Evolutionary conservation across 2,329 filamentous ascomycete genomes (phyloP).

Genomic region (Aspergillus felis): DNA sequence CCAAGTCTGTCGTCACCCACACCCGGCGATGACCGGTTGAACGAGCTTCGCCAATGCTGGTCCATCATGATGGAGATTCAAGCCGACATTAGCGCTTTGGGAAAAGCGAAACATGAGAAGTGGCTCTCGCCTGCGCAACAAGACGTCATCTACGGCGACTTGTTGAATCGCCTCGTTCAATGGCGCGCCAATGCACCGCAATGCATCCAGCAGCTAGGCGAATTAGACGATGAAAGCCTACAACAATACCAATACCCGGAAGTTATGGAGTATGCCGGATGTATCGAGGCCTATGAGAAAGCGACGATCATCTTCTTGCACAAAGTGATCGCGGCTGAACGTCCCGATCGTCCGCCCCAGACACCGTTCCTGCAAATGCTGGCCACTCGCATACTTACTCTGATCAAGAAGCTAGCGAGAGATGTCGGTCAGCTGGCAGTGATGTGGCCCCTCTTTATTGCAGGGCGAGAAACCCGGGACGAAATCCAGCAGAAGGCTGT

Average conservation of each 20-base stretch:
- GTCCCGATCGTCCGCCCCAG: slow-evolving; percentile 24
- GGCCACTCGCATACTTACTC: slow-evolving; percentile 25
- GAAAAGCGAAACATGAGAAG: slow-evolving; percentile 27
- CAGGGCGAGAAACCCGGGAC: slow-evolving; percentile 29
- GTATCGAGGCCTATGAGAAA: slow-evolving; percentile 36
- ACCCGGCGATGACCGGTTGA: slow-evolving; percentile 19
- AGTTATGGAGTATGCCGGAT: slow-evolving; percentile 33
- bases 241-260: slow-evolving; percentile 25
- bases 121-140: slow-evolving; percentile 27
- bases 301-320: slow-evolving; percentile 34
- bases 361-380: slow-evolving; percentile 25
- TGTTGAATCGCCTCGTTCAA: slow-evolving; percentile 24
- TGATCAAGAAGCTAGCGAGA: slow-evolving; percentile 29
- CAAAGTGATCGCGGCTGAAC: slow-evolving; percentile 28
- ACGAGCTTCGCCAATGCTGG: slow-evolving; percentile 29
- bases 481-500: slow-evolving; percentile 27
- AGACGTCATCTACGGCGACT: slow-evolving; percentile 26
- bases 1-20: slow-evolving; percentile 24
- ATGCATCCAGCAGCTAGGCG: slow-evolving; percentile 23
- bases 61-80: slow-evolving; percentile 34
- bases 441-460: slow-evolving; percentile 33
- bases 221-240: slow-evolving; percentile 27
- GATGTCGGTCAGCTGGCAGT: slow-evolving; percentile 32
- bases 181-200: slow-evolving; percentile 29
- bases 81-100: slow-evolving; percentile 29